Evolutionary conservation across 345 rosid species (phyloP), one percentile per base, ranked within the genome.

Genomic region (Noccaea bulbosa): DNA sequence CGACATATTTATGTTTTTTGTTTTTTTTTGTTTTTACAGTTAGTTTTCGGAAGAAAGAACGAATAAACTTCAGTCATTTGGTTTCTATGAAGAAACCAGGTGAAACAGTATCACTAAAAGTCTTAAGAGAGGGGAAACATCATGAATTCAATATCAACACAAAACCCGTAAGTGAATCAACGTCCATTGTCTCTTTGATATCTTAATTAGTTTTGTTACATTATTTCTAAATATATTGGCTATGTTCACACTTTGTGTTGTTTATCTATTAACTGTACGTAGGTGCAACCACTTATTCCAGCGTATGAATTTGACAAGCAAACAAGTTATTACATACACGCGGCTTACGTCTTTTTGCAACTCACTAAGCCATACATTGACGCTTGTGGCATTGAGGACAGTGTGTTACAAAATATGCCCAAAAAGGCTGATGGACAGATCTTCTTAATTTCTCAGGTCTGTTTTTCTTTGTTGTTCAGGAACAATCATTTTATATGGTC

Each of bases 31-130:
- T n/a, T n/a, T 33, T 68, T 68, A 79, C 89, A 88, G 94, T 91
- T 83, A 83, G 78, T 72, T 88, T 88, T 3, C 59, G 59, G 70
- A 65, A 50, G 6, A 79, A 86, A 77, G 90, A 83, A 67, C 84
- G 89, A 48, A 86, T 91, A 65, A 75, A 88, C 62, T 86, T 78
- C 75, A 87, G 75, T 80, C 88, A 88, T 61, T 70, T 91, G 78
- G 86, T 86, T 68, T 88, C 92, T 17, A 85, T 88, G 89, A 91
- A 91, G 83, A 91, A 87, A 82, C 88, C 88, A 34, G 50, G 79
- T 56, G 94, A 88, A 74, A 83, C 76, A 10, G 83, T 82, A 22
- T 10, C 70, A 47, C 34, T 88, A 17, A 72, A 80, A 77, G 81
- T 88, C 43, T 74, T 87, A 76, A 83, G 92, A 81, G 85, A 79